Evolutionary conservation across 441 rosid genomes (phyloP), one percentile per base, ranked within the genome.

Genomic region (Lepidium campestre): DNA sequence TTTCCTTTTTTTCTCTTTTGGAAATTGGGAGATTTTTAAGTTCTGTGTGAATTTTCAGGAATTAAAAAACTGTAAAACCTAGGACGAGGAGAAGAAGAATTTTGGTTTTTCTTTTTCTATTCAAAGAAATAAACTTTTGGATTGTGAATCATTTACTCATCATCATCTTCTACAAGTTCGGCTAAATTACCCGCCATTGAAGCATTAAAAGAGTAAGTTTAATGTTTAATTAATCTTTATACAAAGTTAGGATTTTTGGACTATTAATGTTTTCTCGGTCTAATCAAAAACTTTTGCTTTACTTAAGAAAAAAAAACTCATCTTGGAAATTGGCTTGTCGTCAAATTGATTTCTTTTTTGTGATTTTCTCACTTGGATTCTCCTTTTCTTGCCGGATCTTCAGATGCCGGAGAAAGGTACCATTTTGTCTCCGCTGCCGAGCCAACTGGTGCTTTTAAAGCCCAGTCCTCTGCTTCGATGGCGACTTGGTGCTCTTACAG

Each of bases 321-420:
- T 48, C 58, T 66, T 57, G 76, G 73, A 60, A 60, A 37, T 41
- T 60, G 60, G 19, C 45, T 53, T 65, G 76, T 76, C 75, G 76
- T 73, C 39, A 32, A 40, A 45, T 46, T 66, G 52, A n/a, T 60
- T 48, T 57, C 10, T 19, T 10, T 36, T 20, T 12, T 77, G 6
- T 57, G 31, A n/a, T 40, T 48, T 72, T 62, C 53, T 41, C 29
- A 58, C 44, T 56, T 56, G 13, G 19, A 20, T 60, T 25, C 35
- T 32, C 12, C 0, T 60, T 54, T 25, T 50, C 27, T 41, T 68
- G 17, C 13, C 60, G 53, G 52, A 20, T 67, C 39, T 73, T 59
- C 72, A 73, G 80, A 89, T 91, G 98, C 88, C 88, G 73, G 97
- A 82, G 75, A 90, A 86, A 76, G 88, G 79, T n/a, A 40, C 29